Conservation (phyloP, 805 yeast genomes). For the Debaryomyces tyrocola region DNA sequence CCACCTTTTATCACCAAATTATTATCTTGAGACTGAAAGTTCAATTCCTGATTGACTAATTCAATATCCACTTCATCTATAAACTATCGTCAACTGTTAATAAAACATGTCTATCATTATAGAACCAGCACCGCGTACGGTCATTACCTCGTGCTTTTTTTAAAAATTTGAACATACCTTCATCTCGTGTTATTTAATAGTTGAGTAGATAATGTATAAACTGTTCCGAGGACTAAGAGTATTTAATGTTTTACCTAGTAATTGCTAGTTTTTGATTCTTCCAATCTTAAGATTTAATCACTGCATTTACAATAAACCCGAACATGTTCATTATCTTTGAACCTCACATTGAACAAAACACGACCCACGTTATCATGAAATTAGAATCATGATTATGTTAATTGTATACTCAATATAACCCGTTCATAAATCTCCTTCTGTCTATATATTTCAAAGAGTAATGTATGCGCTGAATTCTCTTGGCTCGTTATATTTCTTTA, state of each 20-base stretch:
- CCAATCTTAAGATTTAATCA: too few species aligned
- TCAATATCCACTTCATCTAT: slow-evolving; percentile 94
- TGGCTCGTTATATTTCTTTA: slow-evolving; percentile 6
- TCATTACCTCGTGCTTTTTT: neutral
- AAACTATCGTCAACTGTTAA: slow-evolving; percentile 47
- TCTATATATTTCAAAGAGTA: too few species aligned
- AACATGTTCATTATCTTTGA: neutral
- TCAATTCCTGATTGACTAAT: slow-evolving; percentile 80
- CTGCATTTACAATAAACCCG: neutral
- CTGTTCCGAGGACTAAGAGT: neutral
- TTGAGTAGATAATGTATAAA: neutral
- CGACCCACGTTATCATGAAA: slow-evolving; percentile 8
- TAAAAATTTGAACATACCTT: neutral
- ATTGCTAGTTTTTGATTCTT: neutral
- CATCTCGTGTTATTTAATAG: neutral
- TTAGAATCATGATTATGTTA: neutral
- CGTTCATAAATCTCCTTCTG: too few species aligned
- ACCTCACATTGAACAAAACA: slow-evolving; percentile 1
- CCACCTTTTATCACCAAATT: slow-evolving; percentile 70
- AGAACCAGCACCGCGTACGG: too few species aligned
- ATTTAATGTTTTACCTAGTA: neutral
- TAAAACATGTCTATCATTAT: too few species aligned
- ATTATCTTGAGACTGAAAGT: slow-evolving; percentile 52
- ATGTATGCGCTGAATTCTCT: too few species aligned
- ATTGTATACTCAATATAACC: too few species aligned